A percentile compares a stretch with the other conserved stretches of the same genome.
Conservation (phyloP, 1,139 yeast genomes). For the Groenewaldozyma auringiensis region DNA sequence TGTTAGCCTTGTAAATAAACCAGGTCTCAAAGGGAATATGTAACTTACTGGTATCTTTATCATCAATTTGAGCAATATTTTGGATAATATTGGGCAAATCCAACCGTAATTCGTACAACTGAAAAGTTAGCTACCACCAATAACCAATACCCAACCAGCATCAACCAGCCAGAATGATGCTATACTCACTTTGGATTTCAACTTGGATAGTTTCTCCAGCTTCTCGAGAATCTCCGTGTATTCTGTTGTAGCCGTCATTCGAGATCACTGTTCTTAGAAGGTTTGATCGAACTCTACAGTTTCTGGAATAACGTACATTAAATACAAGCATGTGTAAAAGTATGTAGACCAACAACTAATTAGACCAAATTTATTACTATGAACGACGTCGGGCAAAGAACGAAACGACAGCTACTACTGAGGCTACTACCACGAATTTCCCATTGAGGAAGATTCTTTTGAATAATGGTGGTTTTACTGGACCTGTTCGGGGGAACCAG, state of each 20-base stretch:
- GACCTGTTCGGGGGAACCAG: constrained; percentile 22
- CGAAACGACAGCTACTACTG: background rate
- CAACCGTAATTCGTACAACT: background rate
- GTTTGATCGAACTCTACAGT: no score
- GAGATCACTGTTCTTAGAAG: no score
- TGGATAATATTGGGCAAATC: constrained; percentile 1
- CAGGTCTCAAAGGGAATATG: background rate
- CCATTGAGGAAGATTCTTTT: constrained; percentile 9
- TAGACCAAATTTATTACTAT: no score
- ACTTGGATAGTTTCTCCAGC: background rate
- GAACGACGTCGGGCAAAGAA: no score
- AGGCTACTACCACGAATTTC: background rate
- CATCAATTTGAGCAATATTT: constrained; percentile 1
- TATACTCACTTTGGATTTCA: background rate
- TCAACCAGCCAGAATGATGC: background rate
- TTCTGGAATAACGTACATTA: no score
- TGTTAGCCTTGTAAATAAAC: background rate
- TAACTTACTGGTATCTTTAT: background rate
- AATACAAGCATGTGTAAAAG: no score
- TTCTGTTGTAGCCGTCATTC: no score
- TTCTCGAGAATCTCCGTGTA: background rate
- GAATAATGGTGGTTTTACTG: constrained; percentile 16
- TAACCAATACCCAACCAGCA: no score
- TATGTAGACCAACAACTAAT: no score
- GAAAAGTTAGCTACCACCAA: no score